Conservation (phyloP, 2,329 filamentous ascomycete genomes). For the Chaetoscypha palmicola region DNA sequence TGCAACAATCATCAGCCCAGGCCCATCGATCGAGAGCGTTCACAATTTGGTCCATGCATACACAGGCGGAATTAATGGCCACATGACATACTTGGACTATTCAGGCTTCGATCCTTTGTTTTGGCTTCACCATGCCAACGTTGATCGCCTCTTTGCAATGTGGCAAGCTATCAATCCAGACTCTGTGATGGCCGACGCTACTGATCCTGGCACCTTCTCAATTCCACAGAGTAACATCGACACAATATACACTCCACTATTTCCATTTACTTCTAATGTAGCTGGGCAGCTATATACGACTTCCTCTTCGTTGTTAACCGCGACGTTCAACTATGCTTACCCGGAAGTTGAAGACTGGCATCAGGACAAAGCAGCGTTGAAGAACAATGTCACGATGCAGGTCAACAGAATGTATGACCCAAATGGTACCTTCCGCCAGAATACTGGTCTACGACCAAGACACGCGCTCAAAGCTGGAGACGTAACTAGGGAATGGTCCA, state of each 20-base stretch:
- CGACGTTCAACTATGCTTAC: slow-evolving; percentile 12
- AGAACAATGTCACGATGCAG: slow-evolving; percentile 53
- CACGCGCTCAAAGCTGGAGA: slow-evolving; percentile 2
- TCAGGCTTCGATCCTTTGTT: slow-evolving; percentile 53
- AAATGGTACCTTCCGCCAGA: slow-evolving; percentile 2
- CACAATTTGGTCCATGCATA: slow-evolving; percentile 39
- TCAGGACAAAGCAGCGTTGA: slow-evolving; percentile 50
- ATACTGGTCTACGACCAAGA: neutral
- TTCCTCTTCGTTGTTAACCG: slow-evolving; percentile 33
- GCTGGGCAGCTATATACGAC: slow-evolving; percentile 43
- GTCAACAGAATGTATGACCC: slow-evolving; percentile 45
- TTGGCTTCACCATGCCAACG: slow-evolving; percentile 39
- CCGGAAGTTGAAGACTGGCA: slow-evolving; percentile 36
- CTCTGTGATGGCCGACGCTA: slow-evolving; percentile 46
- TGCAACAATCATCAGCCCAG: slow-evolving; percentile 33
- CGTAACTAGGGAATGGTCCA: slow-evolving; percentile 19
- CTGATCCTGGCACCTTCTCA: slow-evolving; percentile 8
- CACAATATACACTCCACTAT: slow-evolving; percentile 33
- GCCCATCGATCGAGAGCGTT: slow-evolving; percentile 38
- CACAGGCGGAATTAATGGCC: slow-evolving; percentile 41
- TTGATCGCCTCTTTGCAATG: slow-evolving; percentile 66
- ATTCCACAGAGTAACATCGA: slow-evolving; percentile 10
- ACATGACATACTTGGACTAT: slow-evolving; percentile 63
- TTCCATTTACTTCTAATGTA: slow-evolving; percentile 31
- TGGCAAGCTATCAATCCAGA: slow-evolving; percentile 71